Evolutionary conservation across 2,329 filamentous ascomycete species (phyloP).

Genomic region (Phyllosticta citriasiana): DNA sequence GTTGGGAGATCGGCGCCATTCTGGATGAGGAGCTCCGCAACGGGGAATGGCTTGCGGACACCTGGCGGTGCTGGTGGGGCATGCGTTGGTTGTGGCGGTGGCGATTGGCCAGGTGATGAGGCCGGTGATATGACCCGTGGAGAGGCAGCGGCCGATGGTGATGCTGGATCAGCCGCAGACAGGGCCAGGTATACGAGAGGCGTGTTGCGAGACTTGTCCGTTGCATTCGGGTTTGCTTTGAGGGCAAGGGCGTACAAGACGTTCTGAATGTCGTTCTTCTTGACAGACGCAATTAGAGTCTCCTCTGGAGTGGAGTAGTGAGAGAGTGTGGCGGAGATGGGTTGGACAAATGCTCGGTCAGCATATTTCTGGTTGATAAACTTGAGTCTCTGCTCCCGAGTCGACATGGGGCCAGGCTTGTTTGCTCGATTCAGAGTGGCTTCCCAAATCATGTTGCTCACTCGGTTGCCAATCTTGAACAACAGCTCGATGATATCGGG

Average conservation of each 20-base stretch:
- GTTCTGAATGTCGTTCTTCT: slow-evolving; percentile 89
- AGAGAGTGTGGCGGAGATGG: slow-evolving; percentile 64
- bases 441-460: slow-evolving; percentile 97
- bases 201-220: slow-evolving; percentile 77
- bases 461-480: slow-evolving; percentile 80
- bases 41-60: slow-evolving; percentile 57
- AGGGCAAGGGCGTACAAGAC: slow-evolving; percentile 86
- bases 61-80: slow-evolving; percentile 25
- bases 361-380: slow-evolving; percentile 96
- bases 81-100: slow-evolving; percentile 21
- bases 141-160: slow-evolving; percentile 46
- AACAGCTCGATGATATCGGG: slow-evolving; percentile 93
- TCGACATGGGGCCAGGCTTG: slow-evolving; percentile 70
- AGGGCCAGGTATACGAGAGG: slow-evolving; percentile 86
- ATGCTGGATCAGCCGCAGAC: slow-evolving; percentile 81
- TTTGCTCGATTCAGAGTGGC: slow-evolving; percentile 61
- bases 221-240: slow-evolving; percentile 74
- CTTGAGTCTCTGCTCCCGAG: slow-evolving; percentile 78
- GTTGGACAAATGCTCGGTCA: slow-evolving; percentile 70
- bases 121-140: slow-evolving; percentile 20
- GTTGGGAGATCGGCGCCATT: slow-evolving; percentile 84
- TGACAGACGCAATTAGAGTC: slow-evolving; percentile 81
- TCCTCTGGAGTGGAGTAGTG: slow-evolving; percentile 74
- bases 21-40: slow-evolving; percentile 84
- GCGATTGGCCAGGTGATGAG: slow-evolving; percentile 34